These are phyloP conservation scores for Fusarium sp. DNA, from an alignment of 2,329 filamentous ascomycete genomes.

Conservation along the genomic window DNA sequence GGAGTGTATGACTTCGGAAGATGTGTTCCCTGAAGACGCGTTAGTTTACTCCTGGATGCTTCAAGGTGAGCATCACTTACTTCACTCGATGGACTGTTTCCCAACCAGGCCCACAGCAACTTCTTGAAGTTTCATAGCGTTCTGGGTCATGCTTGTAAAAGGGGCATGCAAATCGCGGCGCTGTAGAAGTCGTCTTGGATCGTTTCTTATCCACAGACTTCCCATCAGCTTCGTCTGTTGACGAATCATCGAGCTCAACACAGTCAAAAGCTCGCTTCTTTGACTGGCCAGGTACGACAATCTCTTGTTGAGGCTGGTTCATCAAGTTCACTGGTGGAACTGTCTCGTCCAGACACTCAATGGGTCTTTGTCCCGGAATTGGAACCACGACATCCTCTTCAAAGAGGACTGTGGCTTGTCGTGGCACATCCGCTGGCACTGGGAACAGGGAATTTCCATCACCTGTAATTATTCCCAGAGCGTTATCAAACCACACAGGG, in stretches of 20 bases:
- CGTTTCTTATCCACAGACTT: neutral
- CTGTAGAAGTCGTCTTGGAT: neutral
- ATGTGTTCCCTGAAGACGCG: slow-evolving; percentile 19
- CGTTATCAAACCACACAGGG: neutral
- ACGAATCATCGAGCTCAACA: slow-evolving; percentile 7
- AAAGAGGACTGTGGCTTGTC: slow-evolving; percentile 9
- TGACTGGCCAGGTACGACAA: neutral
- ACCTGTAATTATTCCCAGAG: neutral
- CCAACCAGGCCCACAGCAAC: slow-evolving; percentile 33
- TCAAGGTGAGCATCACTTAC: neutral
- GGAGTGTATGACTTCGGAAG: slow-evolving; percentile 23
- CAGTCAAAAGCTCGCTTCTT: slow-evolving; percentile 7
- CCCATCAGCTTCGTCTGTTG: neutral
- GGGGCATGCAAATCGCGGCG: slow-evolving; percentile 27
- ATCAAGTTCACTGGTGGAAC: neutral
- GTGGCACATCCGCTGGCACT: neutral
- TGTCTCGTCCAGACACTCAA: neutral
- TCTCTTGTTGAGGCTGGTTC: neutral
- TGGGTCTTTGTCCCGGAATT: neutral
- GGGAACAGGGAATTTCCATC: neutral
- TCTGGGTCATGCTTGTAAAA: slow-evolving; percentile 34
- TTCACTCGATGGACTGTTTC: slow-evolving; percentile 27
- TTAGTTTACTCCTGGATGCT: neutral
- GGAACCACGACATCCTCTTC: slow-evolving; percentile 5
- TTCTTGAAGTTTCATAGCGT: slow-evolving; percentile 14